phyloP scores from a whole-genome alignment of 345 rosid species.

The Anacardium occidentale region DNA sequence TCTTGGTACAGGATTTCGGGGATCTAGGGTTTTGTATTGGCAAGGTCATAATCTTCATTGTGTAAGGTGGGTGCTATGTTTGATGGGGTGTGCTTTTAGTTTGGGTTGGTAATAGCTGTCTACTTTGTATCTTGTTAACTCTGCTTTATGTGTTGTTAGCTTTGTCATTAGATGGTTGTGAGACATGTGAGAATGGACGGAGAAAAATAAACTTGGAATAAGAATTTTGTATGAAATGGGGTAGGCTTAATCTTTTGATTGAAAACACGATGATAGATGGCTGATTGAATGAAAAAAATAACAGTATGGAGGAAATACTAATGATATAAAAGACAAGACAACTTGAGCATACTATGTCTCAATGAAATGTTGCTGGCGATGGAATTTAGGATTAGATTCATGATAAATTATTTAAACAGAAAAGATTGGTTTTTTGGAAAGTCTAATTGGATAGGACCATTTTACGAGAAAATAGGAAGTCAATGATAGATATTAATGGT shows the following conservation, averaged over 20 bases:
- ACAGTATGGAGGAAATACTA: not conserved
- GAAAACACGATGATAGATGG: not conserved
- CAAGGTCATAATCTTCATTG: not conserved
- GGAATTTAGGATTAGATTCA: not conserved
- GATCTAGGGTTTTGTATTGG: no score
- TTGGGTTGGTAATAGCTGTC: not conserved
- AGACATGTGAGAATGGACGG: not conserved
- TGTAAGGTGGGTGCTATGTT: not conserved
- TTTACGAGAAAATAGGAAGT: not conserved
- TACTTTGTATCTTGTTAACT: not conserved
- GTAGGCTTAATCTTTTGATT: not conserved
- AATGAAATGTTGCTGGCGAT: not conserved
- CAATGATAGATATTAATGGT: not conserved
- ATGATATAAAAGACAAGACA: not conserved
- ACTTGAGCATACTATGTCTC: not conserved
- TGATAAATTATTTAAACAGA: not conserved
- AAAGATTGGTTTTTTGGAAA: not conserved
- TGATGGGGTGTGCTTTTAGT: not conserved
- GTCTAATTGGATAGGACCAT: not conserved
- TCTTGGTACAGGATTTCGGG: no score
- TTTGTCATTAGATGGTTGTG: not conserved
- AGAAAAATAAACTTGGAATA: not conserved
- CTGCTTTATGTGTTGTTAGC: not conserved
- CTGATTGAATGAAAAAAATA: not conserved
- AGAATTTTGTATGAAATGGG: not conserved